These are phyloP conservation scores for Haplosporangium sp. DNA, from an alignment of 371 early-diverging fungal species.

Conservation along the genomic window DNA sequence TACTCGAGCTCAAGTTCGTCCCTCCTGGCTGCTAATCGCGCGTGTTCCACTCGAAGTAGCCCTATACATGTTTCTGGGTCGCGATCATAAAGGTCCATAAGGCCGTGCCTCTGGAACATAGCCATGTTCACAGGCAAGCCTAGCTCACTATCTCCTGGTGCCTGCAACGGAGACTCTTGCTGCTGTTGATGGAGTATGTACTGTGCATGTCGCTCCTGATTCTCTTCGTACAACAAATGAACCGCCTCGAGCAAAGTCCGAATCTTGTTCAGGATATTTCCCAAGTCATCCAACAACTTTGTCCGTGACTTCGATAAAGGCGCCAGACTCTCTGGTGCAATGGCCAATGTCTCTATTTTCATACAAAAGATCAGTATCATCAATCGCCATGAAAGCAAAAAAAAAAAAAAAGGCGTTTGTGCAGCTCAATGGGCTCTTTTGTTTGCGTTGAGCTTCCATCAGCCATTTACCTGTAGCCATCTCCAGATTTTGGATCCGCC, in stretches of 20 bases:
- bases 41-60: conserved; percentile 20
- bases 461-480: conserved; percentile 12
- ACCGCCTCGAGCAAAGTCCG: conserved; percentile 13
- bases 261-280: conserved; percentile 21
- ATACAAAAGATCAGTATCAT: background rate
- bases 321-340: conserved; percentile 25
- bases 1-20: conserved; percentile 24
- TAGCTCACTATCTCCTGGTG: background rate
- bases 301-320: conserved; percentile 14
- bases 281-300: conserved; percentile 23
- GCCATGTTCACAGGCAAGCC: conserved; percentile 7
- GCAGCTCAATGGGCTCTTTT: background rate
- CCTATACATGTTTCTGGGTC: conserved; percentile 10
- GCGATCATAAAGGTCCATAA: conserved; percentile 27
- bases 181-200: background rate
- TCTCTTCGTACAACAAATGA: conserved; percentile 5
- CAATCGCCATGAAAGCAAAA: background rate
- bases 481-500: conserved; percentile 8
- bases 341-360: conserved; percentile 7
- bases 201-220: conserved; percentile 3
- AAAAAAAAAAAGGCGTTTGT: background rate
- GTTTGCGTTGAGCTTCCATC: no score
- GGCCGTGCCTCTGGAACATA: conserved; percentile 14
- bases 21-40: conserved; percentile 12
- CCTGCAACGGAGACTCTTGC: background rate